A percentile compares a stretch with the other conserved stretches of the same genome.
phyloP scores from a whole-genome alignment of 257 asterid genomes.

The Cinchona pubescens region DNA sequence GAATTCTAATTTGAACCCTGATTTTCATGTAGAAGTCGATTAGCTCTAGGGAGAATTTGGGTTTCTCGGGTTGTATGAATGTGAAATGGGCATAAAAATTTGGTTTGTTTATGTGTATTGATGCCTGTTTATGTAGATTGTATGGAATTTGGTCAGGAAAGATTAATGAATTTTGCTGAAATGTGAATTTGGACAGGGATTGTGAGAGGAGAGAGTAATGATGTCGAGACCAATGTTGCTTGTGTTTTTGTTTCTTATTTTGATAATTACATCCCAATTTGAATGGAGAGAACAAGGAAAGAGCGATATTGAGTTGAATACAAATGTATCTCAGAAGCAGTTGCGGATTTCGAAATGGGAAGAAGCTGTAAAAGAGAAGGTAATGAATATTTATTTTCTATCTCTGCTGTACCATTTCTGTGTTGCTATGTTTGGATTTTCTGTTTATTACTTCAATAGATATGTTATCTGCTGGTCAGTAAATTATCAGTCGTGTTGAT shows the following conservation, averaged over 20 bases:
- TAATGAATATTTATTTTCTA: slow-evolving; percentile 17
- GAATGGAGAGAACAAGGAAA: slow-evolving; percentile 82
- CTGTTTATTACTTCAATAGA: neutral
- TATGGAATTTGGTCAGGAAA: neutral
- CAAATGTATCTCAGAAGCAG: slow-evolving; percentile 62
- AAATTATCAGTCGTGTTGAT: neutral
- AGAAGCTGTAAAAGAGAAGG: slow-evolving; percentile 80
- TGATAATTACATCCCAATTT: slow-evolving; percentile 76
- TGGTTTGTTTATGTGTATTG: neutral
- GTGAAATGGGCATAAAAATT: neutral
- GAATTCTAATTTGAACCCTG: neutral
- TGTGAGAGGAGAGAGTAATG: slow-evolving; percentile 35
- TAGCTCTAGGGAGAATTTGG: neutral
- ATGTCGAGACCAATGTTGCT: slow-evolving; percentile 82
- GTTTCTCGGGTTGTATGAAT: neutral
- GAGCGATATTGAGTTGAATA: slow-evolving; percentile 54
- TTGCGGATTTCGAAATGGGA: slow-evolving; percentile 57
- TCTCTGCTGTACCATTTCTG: slow-evolving; percentile 5
- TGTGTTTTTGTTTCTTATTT: slow-evolving; percentile 59
- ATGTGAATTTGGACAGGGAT: slow-evolving; percentile 34
- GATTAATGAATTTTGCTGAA: neutral
- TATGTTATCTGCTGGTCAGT: neutral
- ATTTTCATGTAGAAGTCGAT: neutral
- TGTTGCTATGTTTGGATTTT: neutral
- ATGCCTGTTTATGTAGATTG: neutral